Evolutionary conservation across 2,329 filamentous ascomycete genomes (phyloP), one percentile per base, ranked within the genome.

Genomic region (Graphium sp.): DNA sequence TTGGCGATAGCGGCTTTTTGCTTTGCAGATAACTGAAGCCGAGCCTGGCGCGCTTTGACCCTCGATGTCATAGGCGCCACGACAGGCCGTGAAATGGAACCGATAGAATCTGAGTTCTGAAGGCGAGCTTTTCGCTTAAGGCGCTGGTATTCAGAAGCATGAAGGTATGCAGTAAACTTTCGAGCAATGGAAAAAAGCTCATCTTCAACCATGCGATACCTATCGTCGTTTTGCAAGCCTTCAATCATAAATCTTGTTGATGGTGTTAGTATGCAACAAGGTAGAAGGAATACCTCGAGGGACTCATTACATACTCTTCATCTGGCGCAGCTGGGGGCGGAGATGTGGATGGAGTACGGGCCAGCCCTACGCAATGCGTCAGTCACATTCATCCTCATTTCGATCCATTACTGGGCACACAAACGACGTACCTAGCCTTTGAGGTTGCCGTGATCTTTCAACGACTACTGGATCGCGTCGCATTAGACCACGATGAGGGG

Each of bases 171-270:
- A 0, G 80, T 87, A 48, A 81, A 87, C 3, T 58, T 53, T 29
- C 70, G 66, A 0, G 80, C 80, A 0, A 72, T 66, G 11, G 63
- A 53, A 13, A 76, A 52, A 36, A 89, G 70, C 39, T 87, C 80
- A 40, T 89, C 81, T 47, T 87, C 81, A 0, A 89, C 81, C 76
- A 87, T 85, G 41, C 79, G 74, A 48, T 70, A 87, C 31, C 53
- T 54, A 43, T 85, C 78, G 45, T 89, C 81, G n/a, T 61, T 49
- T 4, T 64, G 56, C n/a, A 65, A 47, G 3, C 72, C 74, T 26
- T 70, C 59, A 3, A 58, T 53, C 76, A 87, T 84, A 44, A 60
- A 60, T 18, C 68, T 73, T 30, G 7, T 6, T 11, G 11, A 6
- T 9, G 12, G 15, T 7, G 14, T 4, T 5, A 17, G 19, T 23